phyloP scores from a whole-genome alignment of 2,329 filamentous ascomycete genomes.

The Phyllachora maydis region DNA sequence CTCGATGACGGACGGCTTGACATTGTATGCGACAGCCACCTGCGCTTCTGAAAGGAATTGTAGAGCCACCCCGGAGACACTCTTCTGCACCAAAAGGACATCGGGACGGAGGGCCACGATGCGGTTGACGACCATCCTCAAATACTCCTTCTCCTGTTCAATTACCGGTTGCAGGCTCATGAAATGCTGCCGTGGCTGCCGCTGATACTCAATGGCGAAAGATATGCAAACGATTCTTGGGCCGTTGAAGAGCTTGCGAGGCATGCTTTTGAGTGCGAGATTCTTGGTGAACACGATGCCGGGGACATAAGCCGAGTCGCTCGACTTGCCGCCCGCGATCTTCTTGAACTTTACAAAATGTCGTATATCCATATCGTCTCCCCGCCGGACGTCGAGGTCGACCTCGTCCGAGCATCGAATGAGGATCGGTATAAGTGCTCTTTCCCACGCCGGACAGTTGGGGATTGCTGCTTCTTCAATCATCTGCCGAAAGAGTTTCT shows the following conservation, averaged over 20 bases:
- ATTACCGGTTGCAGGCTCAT: slow-evolving; percentile 97
- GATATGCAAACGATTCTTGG: slow-evolving; percentile 84
- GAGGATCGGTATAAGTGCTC: slow-evolving; percentile 73
- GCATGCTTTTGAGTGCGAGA: slow-evolving; percentile 89
- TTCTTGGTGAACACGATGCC: slow-evolving; percentile 97
- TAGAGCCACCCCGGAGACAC: slow-evolving; percentile 77
- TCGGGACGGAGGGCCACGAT: slow-evolving; percentile 75
- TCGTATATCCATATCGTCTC: slow-evolving; percentile 90
- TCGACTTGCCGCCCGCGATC: slow-evolving; percentile 73
- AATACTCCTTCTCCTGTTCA: slow-evolving; percentile 84
- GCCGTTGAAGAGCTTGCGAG: slow-evolving; percentile 51
- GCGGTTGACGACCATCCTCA: slow-evolving; percentile 76
- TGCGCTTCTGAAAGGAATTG: slow-evolving; percentile 74
- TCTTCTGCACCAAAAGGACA: slow-evolving; percentile 76
- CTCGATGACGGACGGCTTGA: slow-evolving; percentile 88
- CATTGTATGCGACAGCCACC: slow-evolving; percentile 88
- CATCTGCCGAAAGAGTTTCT: slow-evolving; percentile 65
- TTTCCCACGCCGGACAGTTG: slow-evolving; percentile 65
- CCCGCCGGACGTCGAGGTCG: slow-evolving; percentile 71
- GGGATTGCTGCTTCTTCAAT: slow-evolving; percentile 57
- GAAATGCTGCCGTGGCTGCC: slow-evolving; percentile 75
- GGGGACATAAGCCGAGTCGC: slow-evolving; percentile 90
- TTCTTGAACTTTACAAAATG: slow-evolving; percentile 97
- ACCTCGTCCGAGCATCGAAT: slow-evolving; percentile 86
- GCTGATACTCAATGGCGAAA: slow-evolving; percentile 88